Base-by-base conservation (phyloP, 306 rosid genomes). In the Casuarina cunninghamiana region DNA sequence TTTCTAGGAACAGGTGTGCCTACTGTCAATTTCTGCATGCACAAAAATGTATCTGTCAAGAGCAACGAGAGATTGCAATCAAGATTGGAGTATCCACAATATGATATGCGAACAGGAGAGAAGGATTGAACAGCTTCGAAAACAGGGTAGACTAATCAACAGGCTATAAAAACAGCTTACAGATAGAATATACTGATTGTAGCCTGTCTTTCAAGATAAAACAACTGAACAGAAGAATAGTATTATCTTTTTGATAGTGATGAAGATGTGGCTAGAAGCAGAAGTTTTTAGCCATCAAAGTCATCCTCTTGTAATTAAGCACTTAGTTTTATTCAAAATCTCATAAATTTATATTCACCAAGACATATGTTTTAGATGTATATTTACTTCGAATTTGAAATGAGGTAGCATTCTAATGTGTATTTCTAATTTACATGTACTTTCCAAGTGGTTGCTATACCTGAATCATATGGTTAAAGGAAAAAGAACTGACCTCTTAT, bases 1-100 rank as follows among this genome's bases (percentile, higher is more conserved):
- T 94, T 94, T 87, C 98, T 90, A 37, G 98, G 92, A 67, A 94
- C 86, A 62, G 92, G 82, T 69, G 92, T 92, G 63, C 96, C 98
- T 63, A 97, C 96, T 46, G 97, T 92, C 86, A 94, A 84, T 77
- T 80, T 87, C 97, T 94, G 91, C 84, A 88, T 66, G 68, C 83
- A 83, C 60, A 73, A 85, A 41, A 78, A 85, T 39, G 77, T 48
- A 81, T 78, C 70, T 60, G 57, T 54, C 69, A 53, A 84, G 39
- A 86, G 83, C 42, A 76, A 62, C 48, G 77, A 76, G 72, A 67
- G 77, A 67, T 41, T 51, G 53, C 55, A 26, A 2, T 43, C 61
- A 63, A 55, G 19, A 54, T 41, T 37, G 5, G 53, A 58, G 39
- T 73, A 77, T 51, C 53, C 76, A 73, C 63, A 75, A 72, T 72